A percentile compares a stretch with the other conserved stretches of the same genome.
Evolutionary conservation across 108 stramenopile species (phyloP).

Genomic region (Schizochytrium sp.): DNA sequence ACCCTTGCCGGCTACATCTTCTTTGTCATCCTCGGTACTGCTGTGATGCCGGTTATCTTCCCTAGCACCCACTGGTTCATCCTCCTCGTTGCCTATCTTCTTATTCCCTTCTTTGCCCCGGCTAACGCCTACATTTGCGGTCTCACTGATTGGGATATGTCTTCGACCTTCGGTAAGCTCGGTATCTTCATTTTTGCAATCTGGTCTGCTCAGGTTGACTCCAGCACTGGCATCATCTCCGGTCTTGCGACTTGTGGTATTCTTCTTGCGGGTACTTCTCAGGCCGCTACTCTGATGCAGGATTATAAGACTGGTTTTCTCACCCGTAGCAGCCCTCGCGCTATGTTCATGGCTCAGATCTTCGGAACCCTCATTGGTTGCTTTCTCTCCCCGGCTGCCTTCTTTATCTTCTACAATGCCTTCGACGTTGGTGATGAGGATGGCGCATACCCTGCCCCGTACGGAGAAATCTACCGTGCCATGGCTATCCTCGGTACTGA

Average conservation of each 20-base stretch:
- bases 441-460: slow-evolving; percentile 44
- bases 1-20: slow-evolving; percentile 33
- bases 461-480: slow-evolving; percentile 59
- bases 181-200: slow-evolving; percentile 52
- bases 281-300: slow-evolving; percentile 53
- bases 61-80: slow-evolving; percentile 31
- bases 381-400: slow-evolving; percentile 46
- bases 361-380: slow-evolving; percentile 1
- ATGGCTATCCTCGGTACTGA: slow-evolving; percentile 59
- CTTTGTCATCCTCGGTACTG: not conserved
- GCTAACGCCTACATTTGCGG: slow-evolving; percentile 52
- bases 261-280: slow-evolving; percentile 17
- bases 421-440: slow-evolving; percentile 10
- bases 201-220: not conserved
- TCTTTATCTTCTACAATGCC: slow-evolving; percentile 52
- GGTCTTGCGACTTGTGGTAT: slow-evolving; percentile 56
- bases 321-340: slow-evolving; percentile 25
- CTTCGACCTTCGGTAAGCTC: slow-evolving; percentile 59
- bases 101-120: slow-evolving; percentile 29
- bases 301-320: slow-evolving; percentile 56
- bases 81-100: slow-evolving; percentile 48
- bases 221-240: slow-evolving; percentile 23
- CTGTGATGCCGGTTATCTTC: slow-evolving; percentile 7
- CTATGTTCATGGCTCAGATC: slow-evolving; percentile 47
- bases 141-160: slow-evolving; percentile 58